Conservation (phyloP, 129 eudicot genomes). For the Helichrysum umbraculigerum region DNA sequence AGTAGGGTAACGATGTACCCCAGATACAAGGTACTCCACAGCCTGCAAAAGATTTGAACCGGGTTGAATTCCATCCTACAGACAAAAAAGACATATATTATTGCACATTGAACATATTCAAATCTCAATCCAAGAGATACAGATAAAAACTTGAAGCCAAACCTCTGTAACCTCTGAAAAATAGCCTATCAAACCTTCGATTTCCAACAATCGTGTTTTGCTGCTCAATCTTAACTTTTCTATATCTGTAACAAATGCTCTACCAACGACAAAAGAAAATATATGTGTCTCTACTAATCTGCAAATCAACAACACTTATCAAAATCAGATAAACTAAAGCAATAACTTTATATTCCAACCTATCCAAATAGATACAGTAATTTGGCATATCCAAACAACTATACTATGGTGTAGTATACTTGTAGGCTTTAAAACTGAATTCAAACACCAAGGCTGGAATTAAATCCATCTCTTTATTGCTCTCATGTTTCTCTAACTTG, state of each 20-base stretch:
- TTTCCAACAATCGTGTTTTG: conserved; percentile 79
- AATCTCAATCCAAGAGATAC: background rate
- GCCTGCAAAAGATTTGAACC: conserved; percentile 91
- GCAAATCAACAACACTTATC: conserved; percentile 31
- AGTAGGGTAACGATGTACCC: conserved; percentile 49
- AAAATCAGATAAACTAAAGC: conserved; percentile 8
- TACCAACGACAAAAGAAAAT: conserved; percentile 97
- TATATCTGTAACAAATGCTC: conserved; percentile 96
- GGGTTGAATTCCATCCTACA: conserved; percentile 86
- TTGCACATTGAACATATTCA: conserved; percentile 9
- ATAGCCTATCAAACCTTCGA: conserved; percentile 59
- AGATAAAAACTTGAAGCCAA: conserved; percentile 15
- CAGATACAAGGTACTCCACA: conserved; percentile 90
- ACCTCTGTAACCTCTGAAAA: conserved; percentile 87
- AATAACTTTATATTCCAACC: conserved; percentile 4
- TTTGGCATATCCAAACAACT: background rate
- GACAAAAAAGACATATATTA: conserved; percentile 21
- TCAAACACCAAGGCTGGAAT: background rate
- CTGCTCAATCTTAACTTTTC: conserved; percentile 86
- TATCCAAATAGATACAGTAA: conserved; percentile 3
- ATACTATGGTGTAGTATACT: background rate
- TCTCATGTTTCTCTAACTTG: background rate
- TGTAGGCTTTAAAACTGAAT: background rate
- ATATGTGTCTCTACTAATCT: conserved; percentile 99
- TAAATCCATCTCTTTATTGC: background rate